Percentiles rank a stretch among this genome's conserved stretches.
These are phyloP conservation scores for Suillus luteus DNA, from an alignment of 768 basidiomycete genomes.

Conservation along the genomic window DNA sequence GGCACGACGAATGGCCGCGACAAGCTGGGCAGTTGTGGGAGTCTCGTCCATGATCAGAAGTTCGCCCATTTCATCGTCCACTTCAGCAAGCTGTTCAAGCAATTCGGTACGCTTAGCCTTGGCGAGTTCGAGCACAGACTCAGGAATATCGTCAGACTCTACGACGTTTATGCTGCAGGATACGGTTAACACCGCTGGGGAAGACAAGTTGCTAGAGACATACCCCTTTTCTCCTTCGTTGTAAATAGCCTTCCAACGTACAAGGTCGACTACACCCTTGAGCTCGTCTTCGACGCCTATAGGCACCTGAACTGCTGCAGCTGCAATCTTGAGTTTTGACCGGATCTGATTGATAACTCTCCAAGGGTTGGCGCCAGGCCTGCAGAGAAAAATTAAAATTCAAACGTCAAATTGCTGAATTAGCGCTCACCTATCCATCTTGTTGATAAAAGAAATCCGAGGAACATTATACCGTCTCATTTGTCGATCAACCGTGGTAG, in stretches of 20 bases:
- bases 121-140: slow-evolving; percentile 69
- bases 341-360: slow-evolving; percentile 91
- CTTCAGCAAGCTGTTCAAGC: slow-evolving; percentile 93
- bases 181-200: background rate
- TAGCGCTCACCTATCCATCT: slow-evolving; percentile 84
- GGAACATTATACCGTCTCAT: slow-evolving; percentile 98
- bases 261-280: slow-evolving; percentile 89
- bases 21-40: slow-evolving; percentile 73
- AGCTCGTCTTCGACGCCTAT: slow-evolving; percentile 90
- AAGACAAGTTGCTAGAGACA: slow-evolving; percentile 22
- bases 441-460: slow-evolving; percentile 95
- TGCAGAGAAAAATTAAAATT: slow-evolving; percentile 28
- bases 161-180: slow-evolving; percentile 66
- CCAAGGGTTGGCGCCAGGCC: slow-evolving; percentile 97
- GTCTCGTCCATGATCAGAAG: slow-evolving; percentile 83
- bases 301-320: slow-evolving; percentile 94
- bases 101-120: slow-evolving; percentile 86
- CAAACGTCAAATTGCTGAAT: background rate
- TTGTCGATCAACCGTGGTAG: slow-evolving; percentile 97
- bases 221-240: slow-evolving; percentile 96
- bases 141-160: slow-evolving; percentile 87
- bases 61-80: slow-evolving; percentile 94
- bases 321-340: slow-evolving; percentile 86
- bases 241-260: slow-evolving; percentile 93
- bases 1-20: slow-evolving; percentile 83